phyloP scores from a whole-genome alignment of 164 flowering plant genomes.

The Buxus sempervirens region DNA sequence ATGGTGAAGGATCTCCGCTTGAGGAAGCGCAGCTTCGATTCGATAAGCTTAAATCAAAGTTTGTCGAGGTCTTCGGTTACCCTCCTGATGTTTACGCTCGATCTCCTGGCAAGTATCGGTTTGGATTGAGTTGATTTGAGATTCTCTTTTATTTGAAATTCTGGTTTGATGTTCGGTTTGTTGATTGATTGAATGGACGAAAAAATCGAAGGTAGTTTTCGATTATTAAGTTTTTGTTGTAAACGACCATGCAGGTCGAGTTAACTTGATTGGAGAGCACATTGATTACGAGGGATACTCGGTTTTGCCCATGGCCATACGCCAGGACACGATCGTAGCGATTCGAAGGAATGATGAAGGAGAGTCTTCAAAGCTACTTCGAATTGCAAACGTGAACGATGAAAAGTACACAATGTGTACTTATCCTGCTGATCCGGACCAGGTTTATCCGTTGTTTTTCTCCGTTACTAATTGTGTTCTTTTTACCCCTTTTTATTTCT shows the following conservation, averaged over 20 bases:
- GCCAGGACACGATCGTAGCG: slow-evolving; percentile 84
- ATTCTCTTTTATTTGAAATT: background rate
- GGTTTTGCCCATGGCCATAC: slow-evolving; percentile 95
- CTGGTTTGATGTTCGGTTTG: too few relatives aligned
- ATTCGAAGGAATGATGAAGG: slow-evolving; percentile 51
- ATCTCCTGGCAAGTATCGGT: slow-evolving; percentile 57
- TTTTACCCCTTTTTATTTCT: background rate
- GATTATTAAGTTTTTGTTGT: background rate
- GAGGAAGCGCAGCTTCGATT: slow-evolving; percentile 81
- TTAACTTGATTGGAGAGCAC: slow-evolving; percentile 97
- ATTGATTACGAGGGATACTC: slow-evolving; percentile 97
- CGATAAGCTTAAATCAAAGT: slow-evolving; percentile 55
- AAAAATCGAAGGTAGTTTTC: background rate
- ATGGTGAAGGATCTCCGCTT: slow-evolving; percentile 69
- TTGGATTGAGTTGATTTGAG: too few relatives aligned
- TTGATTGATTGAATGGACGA: too few relatives aligned
- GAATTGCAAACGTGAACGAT: slow-evolving; percentile 73
- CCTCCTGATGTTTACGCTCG: slow-evolving; percentile 76
- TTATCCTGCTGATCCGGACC: slow-evolving; percentile 82
- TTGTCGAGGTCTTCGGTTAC: slow-evolving; percentile 53
- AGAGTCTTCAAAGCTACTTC: slow-evolving; percentile 44
- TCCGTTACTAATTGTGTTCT: background rate
- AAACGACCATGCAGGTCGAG: slow-evolving; percentile 52
- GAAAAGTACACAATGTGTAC: slow-evolving; percentile 75
- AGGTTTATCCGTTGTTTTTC: slow-evolving; percentile 33